Conservation (phyloP, 140 eudicot species). For the Stevia rebaudiana region DNA sequence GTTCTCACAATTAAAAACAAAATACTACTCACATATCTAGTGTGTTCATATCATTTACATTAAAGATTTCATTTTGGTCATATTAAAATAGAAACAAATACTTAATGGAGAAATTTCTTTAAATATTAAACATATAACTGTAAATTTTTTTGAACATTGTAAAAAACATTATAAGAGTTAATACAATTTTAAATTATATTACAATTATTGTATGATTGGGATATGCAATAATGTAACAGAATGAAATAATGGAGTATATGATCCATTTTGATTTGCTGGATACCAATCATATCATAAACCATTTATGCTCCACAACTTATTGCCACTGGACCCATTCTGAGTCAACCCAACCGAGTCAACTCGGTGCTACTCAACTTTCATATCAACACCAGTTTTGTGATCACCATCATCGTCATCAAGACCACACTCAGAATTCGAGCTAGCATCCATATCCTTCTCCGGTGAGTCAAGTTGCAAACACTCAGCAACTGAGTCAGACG, state of each 20-base stretch:
- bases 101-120: no score
- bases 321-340: background rate
- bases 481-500: slow-evolving; percentile 53
- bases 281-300: background rate
- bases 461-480: slow-evolving; percentile 68
- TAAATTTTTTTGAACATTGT: no score
- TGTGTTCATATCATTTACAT: no score
- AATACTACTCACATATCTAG: no score
- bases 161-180: no score
- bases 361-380: background rate
- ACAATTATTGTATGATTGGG: background rate
- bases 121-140: no score
- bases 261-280: background rate
- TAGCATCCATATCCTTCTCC: slow-evolving; percentile 55
- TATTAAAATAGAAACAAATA: no score
- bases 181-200: background rate
- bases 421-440: slow-evolving; percentile 55
- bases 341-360: slow-evolving; percentile 20
- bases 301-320: background rate
- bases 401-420: slow-evolving; percentile 22
- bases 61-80: no score
- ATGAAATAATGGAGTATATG: background rate
- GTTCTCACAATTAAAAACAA: no score
- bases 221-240: background rate
- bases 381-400: slow-evolving; percentile 1